Evolutionary conservation across 2,329 filamentous ascomycete genomes (phyloP).

Genomic region (Arthrocladium fulminans): DNA sequence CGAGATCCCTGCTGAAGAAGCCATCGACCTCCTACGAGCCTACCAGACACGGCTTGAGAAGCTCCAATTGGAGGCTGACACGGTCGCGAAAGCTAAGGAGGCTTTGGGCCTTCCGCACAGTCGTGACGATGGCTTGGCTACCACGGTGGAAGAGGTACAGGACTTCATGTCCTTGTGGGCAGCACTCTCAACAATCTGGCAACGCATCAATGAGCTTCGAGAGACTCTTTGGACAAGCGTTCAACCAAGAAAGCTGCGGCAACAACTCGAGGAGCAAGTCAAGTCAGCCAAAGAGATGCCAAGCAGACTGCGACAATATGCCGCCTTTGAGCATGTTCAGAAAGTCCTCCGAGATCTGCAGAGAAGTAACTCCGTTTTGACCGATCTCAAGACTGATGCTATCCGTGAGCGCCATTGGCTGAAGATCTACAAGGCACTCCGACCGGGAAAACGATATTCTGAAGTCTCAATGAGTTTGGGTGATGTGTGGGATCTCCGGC

Average conservation of each 20-base stretch:
- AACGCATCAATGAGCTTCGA: slow-evolving; percentile 83
- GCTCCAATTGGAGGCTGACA: slow-evolving; percentile 78
- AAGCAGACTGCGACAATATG: slow-evolving; percentile 96
- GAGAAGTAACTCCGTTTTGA: slow-evolving; percentile 80
- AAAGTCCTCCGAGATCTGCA: slow-evolving; percentile 77
- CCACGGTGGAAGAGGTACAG: slow-evolving; percentile 87
- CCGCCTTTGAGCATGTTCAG: slow-evolving; percentile 98
- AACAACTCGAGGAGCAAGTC: slow-evolving; percentile 80
- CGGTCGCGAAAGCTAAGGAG: slow-evolving; percentile 94
- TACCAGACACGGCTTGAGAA: slow-evolving; percentile 81
- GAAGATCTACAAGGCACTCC: slow-evolving; percentile 94
- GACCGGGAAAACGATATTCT: slow-evolving; percentile 87
- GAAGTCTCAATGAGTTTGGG: slow-evolving; percentile 92
- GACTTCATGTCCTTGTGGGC: slow-evolving; percentile 99
- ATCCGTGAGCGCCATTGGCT: slow-evolving; percentile 95
- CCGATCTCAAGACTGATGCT: slow-evolving; percentile 90
- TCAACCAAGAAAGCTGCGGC: slow-evolving; percentile 83
- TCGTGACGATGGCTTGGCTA: slow-evolving; percentile 69
- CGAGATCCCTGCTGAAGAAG: slow-evolving; percentile 80
- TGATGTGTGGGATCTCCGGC: slow-evolving; percentile 95
- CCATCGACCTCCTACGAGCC: slow-evolving; percentile 67
- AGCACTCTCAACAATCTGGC: slow-evolving; percentile 90
- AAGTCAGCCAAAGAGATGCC: slow-evolving; percentile 99
- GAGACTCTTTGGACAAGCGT: slow-evolving; percentile 93
- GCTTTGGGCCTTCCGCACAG: slow-evolving; percentile 80